A percentile compares a stretch with the other conserved stretches of the same genome.
phyloP scores from a whole-genome alignment of 306 rosid genomes.

The Vicia faba region DNA sequence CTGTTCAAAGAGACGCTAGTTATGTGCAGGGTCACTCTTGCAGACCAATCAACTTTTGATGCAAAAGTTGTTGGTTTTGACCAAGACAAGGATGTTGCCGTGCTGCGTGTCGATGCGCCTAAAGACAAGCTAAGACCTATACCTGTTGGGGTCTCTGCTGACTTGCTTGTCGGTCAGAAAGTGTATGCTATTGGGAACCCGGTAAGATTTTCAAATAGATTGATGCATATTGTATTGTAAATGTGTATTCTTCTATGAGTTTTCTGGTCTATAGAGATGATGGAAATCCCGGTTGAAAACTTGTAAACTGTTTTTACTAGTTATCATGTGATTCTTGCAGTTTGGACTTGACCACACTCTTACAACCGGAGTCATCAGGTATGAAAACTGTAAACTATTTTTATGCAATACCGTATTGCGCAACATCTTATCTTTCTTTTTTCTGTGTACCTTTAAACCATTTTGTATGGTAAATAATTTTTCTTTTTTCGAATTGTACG shows the following conservation, averaged over 20 bases:
- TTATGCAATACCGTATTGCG: neutral
- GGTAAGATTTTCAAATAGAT: constrained; percentile 51
- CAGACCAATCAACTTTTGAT: constrained; percentile 89
- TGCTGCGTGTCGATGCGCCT: constrained; percentile 82
- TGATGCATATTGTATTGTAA: constrained; percentile 3
- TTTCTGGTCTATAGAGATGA: constrained; percentile 7
- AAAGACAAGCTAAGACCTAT: constrained; percentile 86
- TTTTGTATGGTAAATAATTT: neutral
- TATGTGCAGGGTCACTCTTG: constrained; percentile 87
- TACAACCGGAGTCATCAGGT: constrained; percentile 96
- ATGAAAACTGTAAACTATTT: constrained; percentile 28
- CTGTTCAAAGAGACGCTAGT: constrained; percentile 50
- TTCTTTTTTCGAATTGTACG: too few species aligned
- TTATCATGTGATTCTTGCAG: constrained; percentile 53
- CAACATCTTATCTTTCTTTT: neutral
- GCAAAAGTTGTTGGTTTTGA: constrained; percentile 95
- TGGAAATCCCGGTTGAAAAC: constrained; percentile 22
- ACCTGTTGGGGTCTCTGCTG: constrained; percentile 85
- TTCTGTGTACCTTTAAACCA: constrained; percentile 3
- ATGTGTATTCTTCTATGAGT: constrained; percentile 4
- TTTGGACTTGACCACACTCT: constrained; percentile 99
- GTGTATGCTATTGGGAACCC: constrained; percentile 98
- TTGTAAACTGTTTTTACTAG: neutral
- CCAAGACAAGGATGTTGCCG: constrained; percentile 99
- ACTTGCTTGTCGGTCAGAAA: constrained; percentile 98